Conservation (phyloP, 331 rosid genomes). For the Malus hybrid region DNA sequence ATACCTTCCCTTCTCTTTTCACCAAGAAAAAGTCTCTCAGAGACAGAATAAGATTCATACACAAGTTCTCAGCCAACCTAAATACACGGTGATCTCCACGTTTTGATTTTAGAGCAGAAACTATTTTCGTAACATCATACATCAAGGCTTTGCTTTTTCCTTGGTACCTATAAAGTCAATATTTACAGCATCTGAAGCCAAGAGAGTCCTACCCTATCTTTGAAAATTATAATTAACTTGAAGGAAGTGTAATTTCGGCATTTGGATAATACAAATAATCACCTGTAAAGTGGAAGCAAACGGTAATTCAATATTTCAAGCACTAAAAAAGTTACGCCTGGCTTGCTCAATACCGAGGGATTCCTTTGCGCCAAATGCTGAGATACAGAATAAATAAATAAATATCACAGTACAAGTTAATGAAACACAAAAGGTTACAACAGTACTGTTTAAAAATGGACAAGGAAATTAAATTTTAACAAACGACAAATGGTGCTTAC, state of each 20-base stretch:
- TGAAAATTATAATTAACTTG: not conserved
- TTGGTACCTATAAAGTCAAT: slow-evolving; percentile 53
- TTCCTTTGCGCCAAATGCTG: slow-evolving; percentile 87
- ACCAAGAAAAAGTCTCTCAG: slow-evolving; percentile 90
- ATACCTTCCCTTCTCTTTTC: slow-evolving; percentile 95
- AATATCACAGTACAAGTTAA: not conserved
- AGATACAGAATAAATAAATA: slow-evolving; percentile 8
- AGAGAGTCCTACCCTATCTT: not conserved
- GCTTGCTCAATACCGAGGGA: slow-evolving; percentile 80
- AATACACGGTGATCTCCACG: slow-evolving; percentile 95
- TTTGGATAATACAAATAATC: slow-evolving; percentile 13
- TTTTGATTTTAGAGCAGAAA: slow-evolving; percentile 75
- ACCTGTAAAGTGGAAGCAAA: slow-evolving; percentile 97
- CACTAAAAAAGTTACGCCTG: slow-evolving; percentile 88
- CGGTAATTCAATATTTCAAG: slow-evolving; percentile 98
- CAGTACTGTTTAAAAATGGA: not conserved
- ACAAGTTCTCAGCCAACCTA: slow-evolving; percentile 94
- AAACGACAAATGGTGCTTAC: not conserved
- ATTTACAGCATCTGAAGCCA: not conserved
- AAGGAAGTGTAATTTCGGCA: not conserved
- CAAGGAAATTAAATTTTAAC: not conserved
- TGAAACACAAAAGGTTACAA: not conserved
- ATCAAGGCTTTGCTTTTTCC: slow-evolving; percentile 92
- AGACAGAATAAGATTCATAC: slow-evolving; percentile 90
- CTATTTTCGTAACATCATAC: slow-evolving; percentile 95